Evolutionary conservation across 2,329 filamentous ascomycete species (phyloP), one percentile per base, ranked within the genome.

Genomic region (Penicillium sp.): DNA sequence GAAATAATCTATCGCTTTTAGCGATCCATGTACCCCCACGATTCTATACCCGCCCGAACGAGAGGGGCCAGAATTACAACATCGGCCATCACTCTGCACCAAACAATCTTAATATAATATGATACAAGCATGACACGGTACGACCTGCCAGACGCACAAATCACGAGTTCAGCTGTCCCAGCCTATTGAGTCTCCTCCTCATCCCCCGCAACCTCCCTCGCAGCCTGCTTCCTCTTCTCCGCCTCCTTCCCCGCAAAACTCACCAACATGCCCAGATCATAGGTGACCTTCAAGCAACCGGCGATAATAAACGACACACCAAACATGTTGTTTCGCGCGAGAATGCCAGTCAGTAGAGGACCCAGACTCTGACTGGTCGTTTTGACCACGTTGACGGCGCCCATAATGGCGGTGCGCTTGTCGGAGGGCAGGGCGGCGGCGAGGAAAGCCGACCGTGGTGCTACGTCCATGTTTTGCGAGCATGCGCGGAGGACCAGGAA

Each of bases 351-450:
- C 18, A 89, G 76, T 0, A 85, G 70, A 0, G 88, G 87, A 0
- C 88, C 89, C 1, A 85, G 68, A 58, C 84, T 87, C 70, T 88
- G 84, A 5, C 82, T 80, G 6, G 81, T 77, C 0, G 88, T 91
- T 74, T 89, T 90, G 31, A 88, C 83, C 0, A 89, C 84, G 62
- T 90, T 91, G 3, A 90, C 80, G 0, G 87, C 77, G 0, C 89
- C 89, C 84, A 92, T 87, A 11, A 90, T 84, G 0, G 87, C 87
- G 0, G 89, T 92, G 1, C 89, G 82, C 72, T 92, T 89, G 2
- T 81, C 77, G 0, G 88, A 82, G 10, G 84, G 81, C 3, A 92
- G 81, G 0, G 87, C 83, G 1, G 86, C 84, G 0, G 89, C 85
- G 2, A 92, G 73, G 70, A 92, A 91, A 0, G 89, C 89, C 3